Evolutionary conservation across 2,329 filamentous ascomycete genomes (phyloP).

Genomic region (Calonectria pseudoturangicola): DNA sequence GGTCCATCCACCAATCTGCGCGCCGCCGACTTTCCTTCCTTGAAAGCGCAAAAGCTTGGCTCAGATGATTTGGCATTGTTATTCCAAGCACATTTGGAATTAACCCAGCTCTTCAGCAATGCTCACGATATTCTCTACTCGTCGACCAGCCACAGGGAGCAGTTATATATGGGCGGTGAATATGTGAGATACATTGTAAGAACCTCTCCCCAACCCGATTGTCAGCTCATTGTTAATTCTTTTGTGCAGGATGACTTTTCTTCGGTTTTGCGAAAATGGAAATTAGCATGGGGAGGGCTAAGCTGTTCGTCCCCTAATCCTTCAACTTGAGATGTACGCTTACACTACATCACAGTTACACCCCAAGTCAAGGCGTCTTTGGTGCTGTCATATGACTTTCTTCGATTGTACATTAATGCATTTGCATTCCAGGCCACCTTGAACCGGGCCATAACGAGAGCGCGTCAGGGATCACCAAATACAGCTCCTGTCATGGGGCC

Average conservation of each 20-base stretch:
- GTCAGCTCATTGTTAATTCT: neutral
- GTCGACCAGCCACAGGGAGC: slow-evolving; percentile 80
- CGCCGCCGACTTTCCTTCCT: slow-evolving; percentile 80
- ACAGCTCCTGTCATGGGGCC: slow-evolving; percentile 60
- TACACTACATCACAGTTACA: slow-evolving; percentile 66
- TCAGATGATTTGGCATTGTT: slow-evolving; percentile 81
- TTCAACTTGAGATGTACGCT: neutral
- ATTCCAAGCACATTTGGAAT: slow-evolving; percentile 82
- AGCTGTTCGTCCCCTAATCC: slow-evolving; percentile 68
- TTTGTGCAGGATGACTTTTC: slow-evolving; percentile 77
- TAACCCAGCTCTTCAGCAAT: slow-evolving; percentile 83
- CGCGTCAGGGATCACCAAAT: slow-evolving; percentile 59
- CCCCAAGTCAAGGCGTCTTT: slow-evolving; percentile 80
- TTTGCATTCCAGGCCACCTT: slow-evolving; percentile 85
- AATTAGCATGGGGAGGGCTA: slow-evolving; percentile 80
- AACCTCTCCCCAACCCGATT: neutral
- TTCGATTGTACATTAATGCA: slow-evolving; percentile 83
- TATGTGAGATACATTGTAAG: slow-evolving; percentile 81
- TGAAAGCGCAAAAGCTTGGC: slow-evolving; percentile 74
- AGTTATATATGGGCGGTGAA: slow-evolving; percentile 81
- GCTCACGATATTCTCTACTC: slow-evolving; percentile 85
- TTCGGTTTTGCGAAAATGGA: slow-evolving; percentile 81
- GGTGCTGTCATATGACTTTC: slow-evolving; percentile 82
- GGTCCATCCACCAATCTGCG: slow-evolving; percentile 79
- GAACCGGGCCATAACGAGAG: slow-evolving; percentile 63